Conservation (phyloP, 208 protist species). For the Angomonas deanei region DNA sequence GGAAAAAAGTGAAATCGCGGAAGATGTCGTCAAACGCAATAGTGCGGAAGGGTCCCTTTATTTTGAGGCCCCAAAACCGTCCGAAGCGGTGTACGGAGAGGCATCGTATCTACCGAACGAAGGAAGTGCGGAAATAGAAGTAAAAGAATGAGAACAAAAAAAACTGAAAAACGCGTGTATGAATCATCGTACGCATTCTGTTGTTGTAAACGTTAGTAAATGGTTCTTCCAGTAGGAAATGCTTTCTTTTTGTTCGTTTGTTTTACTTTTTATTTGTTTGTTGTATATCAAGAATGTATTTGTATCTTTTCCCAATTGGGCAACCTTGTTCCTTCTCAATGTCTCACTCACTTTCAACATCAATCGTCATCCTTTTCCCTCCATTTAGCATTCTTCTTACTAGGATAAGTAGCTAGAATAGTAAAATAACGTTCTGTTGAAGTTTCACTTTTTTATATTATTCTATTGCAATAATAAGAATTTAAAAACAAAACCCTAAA, state of each 20-base stretch:
- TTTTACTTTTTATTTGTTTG: slow-evolving; percentile 2
- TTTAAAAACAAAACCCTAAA: background rate
- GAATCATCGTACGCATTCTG: background rate
- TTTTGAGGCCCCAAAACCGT: background rate
- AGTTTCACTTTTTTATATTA: too few species aligned
- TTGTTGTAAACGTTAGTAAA: background rate
- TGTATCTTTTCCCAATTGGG: background rate
- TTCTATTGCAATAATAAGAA: background rate
- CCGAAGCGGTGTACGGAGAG: background rate
- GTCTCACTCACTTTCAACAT: too few species aligned
- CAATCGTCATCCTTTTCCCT: too few species aligned
- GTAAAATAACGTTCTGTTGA: too few species aligned
- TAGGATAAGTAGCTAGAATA: too few species aligned
- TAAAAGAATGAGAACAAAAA: background rate
- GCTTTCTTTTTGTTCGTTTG: slow-evolving; percentile 3
- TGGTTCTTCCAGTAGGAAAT: background rate
- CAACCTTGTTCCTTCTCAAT: background rate
- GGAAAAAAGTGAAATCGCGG: too few species aligned
- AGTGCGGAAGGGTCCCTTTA: background rate
- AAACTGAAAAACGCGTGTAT: background rate
- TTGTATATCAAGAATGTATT: background rate
- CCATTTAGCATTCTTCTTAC: too few species aligned
- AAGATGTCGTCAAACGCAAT: too few species aligned
- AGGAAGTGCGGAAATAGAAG: too few species aligned
- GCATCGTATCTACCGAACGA: background rate